These are phyloP conservation scores for Quillaja saponaria DNA, from an alignment of 306 rosid species.

Conservation along the genomic window DNA sequence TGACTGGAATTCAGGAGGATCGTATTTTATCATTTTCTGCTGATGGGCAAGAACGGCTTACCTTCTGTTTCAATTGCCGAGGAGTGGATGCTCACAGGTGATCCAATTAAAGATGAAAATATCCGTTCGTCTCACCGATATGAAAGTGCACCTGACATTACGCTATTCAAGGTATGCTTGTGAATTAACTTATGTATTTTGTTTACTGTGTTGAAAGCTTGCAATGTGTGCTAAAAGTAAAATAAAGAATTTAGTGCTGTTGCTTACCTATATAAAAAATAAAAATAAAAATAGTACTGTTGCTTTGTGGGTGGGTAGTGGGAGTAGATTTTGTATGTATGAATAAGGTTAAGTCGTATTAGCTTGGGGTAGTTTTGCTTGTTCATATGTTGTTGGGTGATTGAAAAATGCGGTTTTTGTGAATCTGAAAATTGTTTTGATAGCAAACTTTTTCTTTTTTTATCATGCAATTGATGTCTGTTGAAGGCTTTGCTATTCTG, in stretches of 20 bases:
- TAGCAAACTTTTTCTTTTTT: too few species aligned
- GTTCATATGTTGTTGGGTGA: constrained; percentile 18
- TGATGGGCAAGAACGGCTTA: constrained; percentile 94
- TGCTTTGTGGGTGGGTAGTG: constrained; percentile 21
- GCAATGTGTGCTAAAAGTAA: neutral
- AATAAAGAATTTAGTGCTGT: constrained; percentile 6
- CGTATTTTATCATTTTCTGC: constrained; percentile 63
- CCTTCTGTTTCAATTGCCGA: constrained; percentile 85
- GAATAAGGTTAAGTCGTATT: neutral
- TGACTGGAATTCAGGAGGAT: constrained; percentile 98
- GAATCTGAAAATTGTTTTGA: neutral
- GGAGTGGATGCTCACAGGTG: constrained; percentile 98
- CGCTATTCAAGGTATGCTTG: constrained; percentile 76
- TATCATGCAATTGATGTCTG: constrained; percentile 23
- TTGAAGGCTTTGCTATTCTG: constrained; percentile 42
- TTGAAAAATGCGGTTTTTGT: neutral
- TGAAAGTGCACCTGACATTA: constrained; percentile 92
- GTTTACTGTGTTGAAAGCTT: constrained; percentile 10
- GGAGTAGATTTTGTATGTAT: constrained; percentile 17
- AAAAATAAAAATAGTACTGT: too few species aligned
- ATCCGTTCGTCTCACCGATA: constrained; percentile 85
- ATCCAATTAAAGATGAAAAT: constrained; percentile 65
- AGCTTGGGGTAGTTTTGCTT: too few species aligned
- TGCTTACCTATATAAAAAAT: too few species aligned
- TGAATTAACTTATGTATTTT: constrained; percentile 24